These are phyloP conservation scores for Phaeosphaeria sp. DNA, from an alignment of 2,329 filamentous ascomycete genomes.

Conservation along the genomic window DNA sequence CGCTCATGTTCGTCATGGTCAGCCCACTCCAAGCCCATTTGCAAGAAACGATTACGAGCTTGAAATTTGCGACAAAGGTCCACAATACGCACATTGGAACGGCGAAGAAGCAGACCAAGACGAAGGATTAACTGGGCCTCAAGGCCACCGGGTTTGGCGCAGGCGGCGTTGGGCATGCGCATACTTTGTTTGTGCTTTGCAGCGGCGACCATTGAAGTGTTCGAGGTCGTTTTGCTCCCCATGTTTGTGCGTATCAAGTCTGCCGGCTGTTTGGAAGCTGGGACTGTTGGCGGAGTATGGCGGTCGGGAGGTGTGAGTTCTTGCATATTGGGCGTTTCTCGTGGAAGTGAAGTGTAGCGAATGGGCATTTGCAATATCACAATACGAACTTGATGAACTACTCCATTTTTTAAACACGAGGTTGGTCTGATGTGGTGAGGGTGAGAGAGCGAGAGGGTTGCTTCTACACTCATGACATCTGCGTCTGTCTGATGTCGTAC, in stretches of 20 bases:
- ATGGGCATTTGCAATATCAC: neutral
- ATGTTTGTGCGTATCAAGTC: neutral
- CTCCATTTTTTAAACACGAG: no score
- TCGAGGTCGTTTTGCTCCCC: conserved; percentile 19
- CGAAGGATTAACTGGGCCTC: conserved; percentile 35
- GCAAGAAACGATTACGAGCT: conserved; percentile 89
- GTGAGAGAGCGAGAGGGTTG: no score
- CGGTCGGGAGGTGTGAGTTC: neutral
- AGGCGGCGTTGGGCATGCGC: neutral
- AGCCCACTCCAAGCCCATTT: conserved; percentile 89
- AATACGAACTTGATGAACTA: neutral
- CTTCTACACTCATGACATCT: no score
- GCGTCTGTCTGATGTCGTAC: neutral
- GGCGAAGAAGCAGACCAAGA: conserved; percentile 75
- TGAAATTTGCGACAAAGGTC: conserved; percentile 95
- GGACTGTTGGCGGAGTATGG: neutral
- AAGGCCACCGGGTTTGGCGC: no score
- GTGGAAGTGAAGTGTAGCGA: neutral
- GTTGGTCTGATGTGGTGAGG: no score
- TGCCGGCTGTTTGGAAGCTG: neutral
- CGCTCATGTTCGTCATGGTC: conserved; percentile 99
- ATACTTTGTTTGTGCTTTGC: neutral
- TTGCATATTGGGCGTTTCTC: neutral
- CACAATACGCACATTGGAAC: conserved; percentile 93
- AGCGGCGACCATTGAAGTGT: conserved; percentile 24